These are phyloP conservation scores for Psilocybe subaeruginosa DNA, from an alignment of 768 basidiomycete genomes.

Conservation along the genomic window DNA sequence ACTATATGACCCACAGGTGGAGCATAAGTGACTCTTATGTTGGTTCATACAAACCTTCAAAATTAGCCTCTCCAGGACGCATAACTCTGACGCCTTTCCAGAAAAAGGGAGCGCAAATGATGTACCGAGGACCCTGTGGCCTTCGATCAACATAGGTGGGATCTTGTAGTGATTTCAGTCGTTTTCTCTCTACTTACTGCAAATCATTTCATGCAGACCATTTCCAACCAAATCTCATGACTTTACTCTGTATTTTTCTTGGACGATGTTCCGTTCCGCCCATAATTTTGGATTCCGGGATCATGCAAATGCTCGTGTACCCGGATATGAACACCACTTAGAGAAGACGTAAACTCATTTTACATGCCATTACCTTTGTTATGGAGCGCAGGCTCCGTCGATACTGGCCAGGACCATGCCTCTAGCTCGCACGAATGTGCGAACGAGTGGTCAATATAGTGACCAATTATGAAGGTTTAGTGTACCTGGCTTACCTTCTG, in stretches of 20 bases:
- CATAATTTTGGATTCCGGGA: neutral
- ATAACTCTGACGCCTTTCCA: neutral
- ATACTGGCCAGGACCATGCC: neutral
- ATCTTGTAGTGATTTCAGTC: neutral
- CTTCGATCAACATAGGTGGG: neutral
- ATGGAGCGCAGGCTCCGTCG: neutral
- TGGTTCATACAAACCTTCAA: neutral
- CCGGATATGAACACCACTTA: neutral
- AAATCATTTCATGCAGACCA: neutral
- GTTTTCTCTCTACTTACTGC: neutral
- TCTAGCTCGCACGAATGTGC: conserved; percentile 7
- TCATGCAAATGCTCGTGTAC: neutral
- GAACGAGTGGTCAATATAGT: neutral
- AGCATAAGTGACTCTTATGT: neutral
- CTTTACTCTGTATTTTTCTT: neutral
- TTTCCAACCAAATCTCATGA: neutral
- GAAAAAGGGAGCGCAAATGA: neutral
- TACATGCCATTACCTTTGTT: neutral
- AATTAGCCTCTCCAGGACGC: neutral
- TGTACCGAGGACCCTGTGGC: neutral
- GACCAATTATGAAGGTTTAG: neutral
- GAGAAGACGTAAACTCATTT: neutral
- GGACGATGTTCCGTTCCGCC: conserved; percentile 1
- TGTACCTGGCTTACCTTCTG: neutral
- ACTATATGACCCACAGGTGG: neutral